Evolutionary conservation across 2,329 filamentous ascomycete genomes (phyloP).

Genomic region (Cercospora nicotianae): DNA sequence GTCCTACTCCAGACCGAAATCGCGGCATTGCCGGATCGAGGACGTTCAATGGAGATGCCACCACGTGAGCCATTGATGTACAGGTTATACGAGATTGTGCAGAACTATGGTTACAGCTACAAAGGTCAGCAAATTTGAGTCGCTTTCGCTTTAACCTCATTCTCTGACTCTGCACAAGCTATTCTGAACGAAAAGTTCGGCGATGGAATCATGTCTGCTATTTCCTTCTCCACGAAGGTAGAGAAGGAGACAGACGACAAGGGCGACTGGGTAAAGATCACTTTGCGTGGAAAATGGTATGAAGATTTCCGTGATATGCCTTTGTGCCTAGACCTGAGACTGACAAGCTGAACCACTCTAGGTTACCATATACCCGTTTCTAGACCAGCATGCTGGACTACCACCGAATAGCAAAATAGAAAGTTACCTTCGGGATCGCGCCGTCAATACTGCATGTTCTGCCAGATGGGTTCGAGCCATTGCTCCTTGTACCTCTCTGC

Average conservation of each 20-base stretch:
- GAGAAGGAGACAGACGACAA: conserved; percentile 79
- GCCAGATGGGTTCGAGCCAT: not conserved
- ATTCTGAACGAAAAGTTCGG: conserved; percentile 79
- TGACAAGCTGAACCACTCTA: conserved; percentile 28
- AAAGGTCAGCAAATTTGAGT: too few relatives aligned
- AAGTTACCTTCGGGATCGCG: not conserved
- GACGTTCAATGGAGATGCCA: conserved; percentile 76
- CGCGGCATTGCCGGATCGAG: conserved; percentile 75
- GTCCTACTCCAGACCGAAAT: conserved; percentile 61
- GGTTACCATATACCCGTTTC: conserved; percentile 53
- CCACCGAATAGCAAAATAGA: not conserved
- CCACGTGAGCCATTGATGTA: conserved; percentile 86
- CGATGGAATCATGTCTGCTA: conserved; percentile 91
- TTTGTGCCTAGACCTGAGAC: not conserved
- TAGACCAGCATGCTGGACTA: conserved; percentile 27
- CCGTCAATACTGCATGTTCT: not conserved
- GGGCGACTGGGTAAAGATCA: conserved; percentile 84
- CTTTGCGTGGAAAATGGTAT: conserved; percentile 79
- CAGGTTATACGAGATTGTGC: conserved; percentile 86
- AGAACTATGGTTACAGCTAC: conserved; percentile 87
- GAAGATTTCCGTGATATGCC: conserved; percentile 31
- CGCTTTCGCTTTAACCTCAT: too few relatives aligned
- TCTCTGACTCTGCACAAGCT: too few relatives aligned
- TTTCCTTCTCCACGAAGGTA: conserved; percentile 84
- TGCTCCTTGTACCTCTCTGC: not conserved